Evolutionary conservation across 2,329 filamentous ascomycete genomes (phyloP).

Genomic region (Zymoseptoria brevis): DNA sequence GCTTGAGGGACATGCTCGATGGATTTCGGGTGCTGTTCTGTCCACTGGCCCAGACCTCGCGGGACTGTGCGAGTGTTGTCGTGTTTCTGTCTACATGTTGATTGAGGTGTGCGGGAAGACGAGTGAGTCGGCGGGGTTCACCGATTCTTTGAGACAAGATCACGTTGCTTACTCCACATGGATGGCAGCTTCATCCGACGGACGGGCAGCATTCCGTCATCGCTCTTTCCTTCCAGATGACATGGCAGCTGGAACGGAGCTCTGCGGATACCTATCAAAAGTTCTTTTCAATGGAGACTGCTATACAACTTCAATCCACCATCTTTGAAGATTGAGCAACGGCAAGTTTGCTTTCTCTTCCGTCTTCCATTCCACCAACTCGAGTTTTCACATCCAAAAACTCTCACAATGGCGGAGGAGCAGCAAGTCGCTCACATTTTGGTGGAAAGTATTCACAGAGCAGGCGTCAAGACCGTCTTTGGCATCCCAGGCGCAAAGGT

Average conservation of each 20-base stretch:
- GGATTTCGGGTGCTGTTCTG: neutral
- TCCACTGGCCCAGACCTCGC: neutral
- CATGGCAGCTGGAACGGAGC: neutral
- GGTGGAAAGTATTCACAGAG: slow-evolving; percentile 31
- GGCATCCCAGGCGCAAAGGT: slow-evolving; percentile 40
- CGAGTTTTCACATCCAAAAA: neutral
- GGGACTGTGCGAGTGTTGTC: neutral
- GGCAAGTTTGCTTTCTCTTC: neutral
- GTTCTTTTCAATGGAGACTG: neutral
- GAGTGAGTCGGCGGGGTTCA: neutral
- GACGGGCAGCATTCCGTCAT: neutral
- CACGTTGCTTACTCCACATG: neutral
- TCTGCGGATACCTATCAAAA: neutral
- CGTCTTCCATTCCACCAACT: neutral
- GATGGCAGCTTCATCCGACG: neutral
- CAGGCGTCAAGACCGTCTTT: slow-evolving; percentile 41
- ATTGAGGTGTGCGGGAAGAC: neutral
- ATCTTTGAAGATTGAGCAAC: neutral
- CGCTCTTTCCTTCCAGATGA: neutral
- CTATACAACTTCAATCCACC: neutral
- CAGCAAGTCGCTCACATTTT: slow-evolving; percentile 28
- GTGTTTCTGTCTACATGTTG: neutral
- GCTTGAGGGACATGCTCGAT: slow-evolving; percentile 23
- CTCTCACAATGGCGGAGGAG: slow-evolving; percentile 12
- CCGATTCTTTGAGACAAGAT: neutral